phyloP scores from a whole-genome alignment of 2,329 filamentous ascomycete genomes.

The Balansia obtecta region DNA sequence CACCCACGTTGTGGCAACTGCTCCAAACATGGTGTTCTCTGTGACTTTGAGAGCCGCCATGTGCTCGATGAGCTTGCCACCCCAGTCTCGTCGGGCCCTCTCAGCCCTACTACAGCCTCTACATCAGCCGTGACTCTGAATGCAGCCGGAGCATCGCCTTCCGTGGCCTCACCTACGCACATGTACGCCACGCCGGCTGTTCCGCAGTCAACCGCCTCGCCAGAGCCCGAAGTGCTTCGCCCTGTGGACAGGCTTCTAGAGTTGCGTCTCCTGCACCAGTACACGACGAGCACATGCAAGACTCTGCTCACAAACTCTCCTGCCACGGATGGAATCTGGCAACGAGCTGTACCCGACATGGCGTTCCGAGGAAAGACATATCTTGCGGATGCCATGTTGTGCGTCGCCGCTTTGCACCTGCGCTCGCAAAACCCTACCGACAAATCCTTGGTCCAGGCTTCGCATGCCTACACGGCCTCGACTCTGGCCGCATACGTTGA shows the following conservation, averaged over 20 bases:
- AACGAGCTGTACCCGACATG: slow-evolving; percentile 44
- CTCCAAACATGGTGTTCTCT: slow-evolving; percentile 51
- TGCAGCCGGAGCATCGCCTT: slow-evolving; percentile 10
- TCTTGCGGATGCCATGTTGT: slow-evolving; percentile 50
- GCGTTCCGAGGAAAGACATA: slow-evolving; percentile 47
- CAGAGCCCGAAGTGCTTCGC: slow-evolving; percentile 19
- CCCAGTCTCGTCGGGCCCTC: slow-evolving; percentile 16
- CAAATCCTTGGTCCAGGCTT: slow-evolving; percentile 45
- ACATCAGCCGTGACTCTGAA: slow-evolving; percentile 1
- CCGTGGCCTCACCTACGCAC: slow-evolving; percentile 19
- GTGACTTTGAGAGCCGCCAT: slow-evolving; percentile 48
- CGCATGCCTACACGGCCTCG: slow-evolving; percentile 53
- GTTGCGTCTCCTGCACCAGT: slow-evolving; percentile 52
- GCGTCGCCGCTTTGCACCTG: slow-evolving; percentile 51
- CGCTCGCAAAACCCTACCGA: slow-evolving; percentile 45
- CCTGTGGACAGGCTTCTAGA: slow-evolving; percentile 40
- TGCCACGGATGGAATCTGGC: slow-evolving; percentile 44
- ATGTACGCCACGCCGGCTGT: slow-evolving; percentile 17
- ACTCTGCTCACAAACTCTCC: slow-evolving; percentile 44
- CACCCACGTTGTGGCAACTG: slow-evolving; percentile 56
- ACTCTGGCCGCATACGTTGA: slow-evolving; percentile 48
- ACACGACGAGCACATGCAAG: slow-evolving; percentile 45
- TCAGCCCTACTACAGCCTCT: slow-evolving; percentile 9
- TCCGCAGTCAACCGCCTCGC: slow-evolving; percentile 11
- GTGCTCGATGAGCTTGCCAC: slow-evolving; percentile 31